Conservation (phyloP, 2,329 filamentous ascomycete genomes). For the Botryotinia calthae region DNA sequence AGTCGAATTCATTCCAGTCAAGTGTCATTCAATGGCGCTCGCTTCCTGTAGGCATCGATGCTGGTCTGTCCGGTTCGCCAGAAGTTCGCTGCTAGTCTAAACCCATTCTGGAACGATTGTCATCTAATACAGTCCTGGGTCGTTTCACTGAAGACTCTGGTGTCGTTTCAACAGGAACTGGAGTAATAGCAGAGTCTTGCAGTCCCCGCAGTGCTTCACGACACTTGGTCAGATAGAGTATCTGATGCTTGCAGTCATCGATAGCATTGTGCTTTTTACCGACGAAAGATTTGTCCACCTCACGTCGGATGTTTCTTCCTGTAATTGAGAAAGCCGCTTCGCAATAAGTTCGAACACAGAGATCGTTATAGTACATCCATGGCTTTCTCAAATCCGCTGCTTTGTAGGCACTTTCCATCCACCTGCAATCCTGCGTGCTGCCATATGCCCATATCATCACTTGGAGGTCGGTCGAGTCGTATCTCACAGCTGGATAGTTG, state of each 20-base stretch:
- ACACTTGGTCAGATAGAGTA: conserved; percentile 4
- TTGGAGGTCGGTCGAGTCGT: conserved; percentile 1
- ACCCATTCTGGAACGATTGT: background rate
- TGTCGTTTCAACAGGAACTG: background rate
- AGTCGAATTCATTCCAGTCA: background rate
- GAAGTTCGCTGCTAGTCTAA: background rate
- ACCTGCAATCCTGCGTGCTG: conserved; percentile 6
- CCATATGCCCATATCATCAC: conserved; percentile 11
- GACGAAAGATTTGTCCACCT: background rate
- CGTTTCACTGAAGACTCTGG: background rate
- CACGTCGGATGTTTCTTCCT: conserved; percentile 6
- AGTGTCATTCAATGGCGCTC: too few relatives aligned
- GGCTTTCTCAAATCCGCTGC: background rate
- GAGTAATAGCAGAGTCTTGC: background rate
- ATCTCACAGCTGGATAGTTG: conserved; percentile 1
- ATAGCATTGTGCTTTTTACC: conserved; percentile 14
- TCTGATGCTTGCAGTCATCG: conserved; percentile 14
- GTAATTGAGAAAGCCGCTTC: conserved; percentile 9
- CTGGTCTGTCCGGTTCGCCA: background rate
- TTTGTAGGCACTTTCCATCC: conserved; percentile 2
- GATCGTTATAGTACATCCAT: background rate
- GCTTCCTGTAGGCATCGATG: background rate
- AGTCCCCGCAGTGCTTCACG: background rate
- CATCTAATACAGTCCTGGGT: background rate
- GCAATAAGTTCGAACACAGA: conserved; percentile 6